Evolutionary conservation across 768 basidiomycete species (phyloP).

Genomic region (Phaffia australis): DNA sequence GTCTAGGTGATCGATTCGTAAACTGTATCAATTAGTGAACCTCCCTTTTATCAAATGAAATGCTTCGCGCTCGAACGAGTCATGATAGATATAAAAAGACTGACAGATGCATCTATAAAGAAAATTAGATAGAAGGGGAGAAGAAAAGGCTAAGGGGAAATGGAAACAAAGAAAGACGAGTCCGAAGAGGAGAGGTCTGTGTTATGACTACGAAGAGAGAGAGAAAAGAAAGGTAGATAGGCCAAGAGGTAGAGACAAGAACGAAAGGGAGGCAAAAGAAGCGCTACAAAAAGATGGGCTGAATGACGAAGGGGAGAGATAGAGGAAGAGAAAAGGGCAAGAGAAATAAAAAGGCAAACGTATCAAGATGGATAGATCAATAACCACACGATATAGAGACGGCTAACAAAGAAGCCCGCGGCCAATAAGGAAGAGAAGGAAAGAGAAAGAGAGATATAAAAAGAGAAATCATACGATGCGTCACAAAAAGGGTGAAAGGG

Average conservation of each 20-base stretch:
- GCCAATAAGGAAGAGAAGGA: neutral
- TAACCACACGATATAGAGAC: neutral
- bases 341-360: neutral
- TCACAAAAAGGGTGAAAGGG: neutral
- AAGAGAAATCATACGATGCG: neutral
- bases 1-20: neutral
- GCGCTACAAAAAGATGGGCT: slow-evolving; percentile 3
- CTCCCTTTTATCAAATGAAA: slow-evolving; percentile 15
- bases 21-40: neutral
- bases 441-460: neutral
- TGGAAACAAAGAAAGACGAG: slow-evolving; percentile 3
- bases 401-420: neutral
- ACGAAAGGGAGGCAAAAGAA: slow-evolving; percentile 15
- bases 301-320: neutral
- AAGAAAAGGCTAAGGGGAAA: neutral
- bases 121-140: too few species aligned
- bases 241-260: slow-evolving; percentile 10
- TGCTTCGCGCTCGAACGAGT: neutral
- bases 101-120: too few species aligned
- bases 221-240: slow-evolving; percentile 5
- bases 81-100: too few species aligned
- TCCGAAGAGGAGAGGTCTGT: slow-evolving; percentile 3
- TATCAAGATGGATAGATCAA: neutral
- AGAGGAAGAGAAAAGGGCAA: neutral
- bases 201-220: slow-evolving; percentile 16